Evolutionary conservation across 2,329 filamentous ascomycete species (phyloP), one percentile per base, ranked within the genome.

Genomic region (Emmonsia crescens): DNA sequence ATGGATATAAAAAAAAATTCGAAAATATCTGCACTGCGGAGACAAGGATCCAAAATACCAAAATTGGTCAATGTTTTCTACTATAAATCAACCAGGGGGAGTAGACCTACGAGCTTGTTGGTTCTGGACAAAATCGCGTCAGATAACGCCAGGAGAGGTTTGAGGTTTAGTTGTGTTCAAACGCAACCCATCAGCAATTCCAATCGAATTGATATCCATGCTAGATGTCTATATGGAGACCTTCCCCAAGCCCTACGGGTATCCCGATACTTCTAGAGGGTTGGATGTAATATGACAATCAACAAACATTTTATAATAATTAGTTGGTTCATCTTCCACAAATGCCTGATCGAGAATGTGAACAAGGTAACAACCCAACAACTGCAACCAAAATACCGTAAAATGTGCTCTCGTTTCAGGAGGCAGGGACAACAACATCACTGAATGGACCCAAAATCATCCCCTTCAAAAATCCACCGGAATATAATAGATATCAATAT

Each of bases 1-100:
- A 57, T 57, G 55, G 36, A 57, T 57, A 57, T 57, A 46, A 57
- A 57, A 44, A 44, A 14, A 8, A 24, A 46, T 29, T 29, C 46
- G 31, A 36, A 57, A 44, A n/a, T 29, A 29, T 44, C 38, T 38
- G 14, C 55, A 57, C 29, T 40, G 40, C 27, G 40, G 38, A 46
- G 16, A 33, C 55, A 57, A 57, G 24, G 29, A 40, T 33, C 55
- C 40, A 46, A 46, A 14, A 46, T 49, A 14, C 19, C 16, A 31
- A 42, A 56, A 24, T 12, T 42, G 33, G 33, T 9, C n/a, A 21
- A 42, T 2, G 12, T 24, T 14, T 27, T 24, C 24, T 29, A 19
- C 1, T 44, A 36, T 27, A 14, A 24, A 33, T 16, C 10, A 21
- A 55, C 12, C 1, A 40, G 12, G 1, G 16, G 36, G 36, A 57